phyloP scores from a whole-genome alignment of 495 filamentous ascomycete species.

The Poronia punctata region DNA sequence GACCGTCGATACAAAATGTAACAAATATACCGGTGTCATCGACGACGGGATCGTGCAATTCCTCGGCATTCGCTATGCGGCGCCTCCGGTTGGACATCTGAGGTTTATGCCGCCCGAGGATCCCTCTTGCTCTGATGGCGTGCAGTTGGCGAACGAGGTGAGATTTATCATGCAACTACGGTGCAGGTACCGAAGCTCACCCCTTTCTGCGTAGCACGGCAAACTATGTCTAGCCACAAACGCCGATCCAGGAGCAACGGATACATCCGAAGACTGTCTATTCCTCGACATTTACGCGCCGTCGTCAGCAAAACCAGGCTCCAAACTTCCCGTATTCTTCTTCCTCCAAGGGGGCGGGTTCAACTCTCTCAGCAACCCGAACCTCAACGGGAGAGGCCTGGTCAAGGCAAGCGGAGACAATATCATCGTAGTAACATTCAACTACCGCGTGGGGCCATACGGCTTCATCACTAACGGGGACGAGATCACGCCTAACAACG shows the following conservation, averaged over 20 bases:
- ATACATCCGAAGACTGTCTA: slow-evolving; percentile 52
- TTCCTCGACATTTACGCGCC: slow-evolving; percentile 64
- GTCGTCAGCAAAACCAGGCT: slow-evolving; percentile 33
- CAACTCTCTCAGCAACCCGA: slow-evolving; percentile 48
- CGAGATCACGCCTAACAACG: slow-evolving; percentile 44
- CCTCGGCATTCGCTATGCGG: slow-evolving; percentile 61
- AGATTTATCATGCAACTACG: slow-evolving; percentile 4
- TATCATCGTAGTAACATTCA: slow-evolving; percentile 62
- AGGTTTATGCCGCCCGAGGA: slow-evolving; percentile 54
- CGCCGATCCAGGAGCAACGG: slow-evolving; percentile 7
- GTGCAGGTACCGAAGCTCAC: slow-evolving; percentile 7
- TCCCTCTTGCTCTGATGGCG: slow-evolving; percentile 27
- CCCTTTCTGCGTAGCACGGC: slow-evolving; percentile 14
- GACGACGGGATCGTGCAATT: slow-evolving; percentile 49
- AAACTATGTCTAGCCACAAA: slow-evolving; percentile 16
- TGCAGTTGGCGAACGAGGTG: slow-evolving; percentile 15
- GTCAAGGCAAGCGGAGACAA: slow-evolving; percentile 48
- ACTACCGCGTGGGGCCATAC: slow-evolving; percentile 46
- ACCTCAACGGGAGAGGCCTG: slow-evolving; percentile 49
- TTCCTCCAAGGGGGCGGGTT: slow-evolving; percentile 68
- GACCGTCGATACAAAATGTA: slow-evolving; percentile 18
- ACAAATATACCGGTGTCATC: slow-evolving; percentile 15
- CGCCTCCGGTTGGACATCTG: slow-evolving; percentile 49
- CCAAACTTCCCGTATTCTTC: slow-evolving; percentile 54
- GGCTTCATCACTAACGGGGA: slow-evolving; percentile 24